phyloP scores from a whole-genome alignment of 805 yeast species.

The Pichia sporocuriosa region DNA sequence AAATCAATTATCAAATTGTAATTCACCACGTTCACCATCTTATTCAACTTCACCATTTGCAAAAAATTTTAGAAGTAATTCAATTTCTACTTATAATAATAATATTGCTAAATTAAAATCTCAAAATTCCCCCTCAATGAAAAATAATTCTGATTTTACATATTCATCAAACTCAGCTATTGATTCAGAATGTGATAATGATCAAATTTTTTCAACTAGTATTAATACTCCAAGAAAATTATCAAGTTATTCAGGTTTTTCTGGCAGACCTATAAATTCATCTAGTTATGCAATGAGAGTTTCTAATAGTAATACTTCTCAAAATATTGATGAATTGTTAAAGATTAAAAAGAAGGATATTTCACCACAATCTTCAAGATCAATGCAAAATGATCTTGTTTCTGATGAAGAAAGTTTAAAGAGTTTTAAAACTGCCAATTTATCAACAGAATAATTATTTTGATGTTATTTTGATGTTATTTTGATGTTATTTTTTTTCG shows the following conservation, averaged over 20 bases:
- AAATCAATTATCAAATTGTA: conserved; percentile 15
- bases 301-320: conserved; percentile 1
- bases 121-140: background rate
- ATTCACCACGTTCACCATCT: conserved; percentile 17
- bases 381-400: background rate
- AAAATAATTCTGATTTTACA: background rate
- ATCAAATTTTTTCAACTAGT: too few relatives aligned
- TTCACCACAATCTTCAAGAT: conserved; percentile 7
- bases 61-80: conserved; percentile 3
- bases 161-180: background rate
- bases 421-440: conserved; percentile 12
- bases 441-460: conserved; percentile 1
- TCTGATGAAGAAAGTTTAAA: conserved; percentile 22
- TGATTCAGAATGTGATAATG: too few relatives aligned
- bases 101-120: background rate
- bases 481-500: background rate
- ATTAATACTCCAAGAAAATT: background rate
- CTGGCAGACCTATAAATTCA: conserved; percentile 11
- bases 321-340: conserved; percentile 18
- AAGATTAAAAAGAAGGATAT: conserved; percentile 3
- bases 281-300: conserved; percentile 4
- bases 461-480: background rate
- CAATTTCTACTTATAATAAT: background rate
- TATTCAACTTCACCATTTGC: conserved; percentile 1
- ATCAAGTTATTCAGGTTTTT: conserved; percentile 7